A percentile compares a stretch with the other conserved stretches of the same genome.
phyloP scores from a whole-genome alignment of 2,329 filamentous ascomycete genomes.

The Colletotrichum sp. region DNA sequence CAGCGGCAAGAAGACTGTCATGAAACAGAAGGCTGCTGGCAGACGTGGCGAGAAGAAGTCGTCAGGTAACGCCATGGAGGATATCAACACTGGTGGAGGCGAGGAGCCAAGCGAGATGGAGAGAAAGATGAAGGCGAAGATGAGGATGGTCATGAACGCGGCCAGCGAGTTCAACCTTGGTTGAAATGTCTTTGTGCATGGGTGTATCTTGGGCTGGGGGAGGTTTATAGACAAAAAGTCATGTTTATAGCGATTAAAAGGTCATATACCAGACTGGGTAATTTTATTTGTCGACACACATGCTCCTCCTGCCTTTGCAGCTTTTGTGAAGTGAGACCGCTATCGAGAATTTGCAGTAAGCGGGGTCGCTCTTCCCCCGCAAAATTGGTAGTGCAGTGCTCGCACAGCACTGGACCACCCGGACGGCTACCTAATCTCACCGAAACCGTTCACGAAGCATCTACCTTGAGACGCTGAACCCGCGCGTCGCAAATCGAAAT shows the following conservation, averaged over 20 bases:
- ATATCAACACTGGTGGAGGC: constrained; percentile 24
- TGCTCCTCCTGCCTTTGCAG: background rate
- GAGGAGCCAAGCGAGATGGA: constrained; percentile 55
- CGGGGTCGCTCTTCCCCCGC: background rate
- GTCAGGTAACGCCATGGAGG: constrained; percentile 30
- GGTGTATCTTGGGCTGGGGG: background rate
- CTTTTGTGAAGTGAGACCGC: background rate
- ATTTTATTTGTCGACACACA: background rate
- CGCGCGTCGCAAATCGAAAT: background rate
- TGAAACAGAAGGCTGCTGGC: constrained; percentile 31
- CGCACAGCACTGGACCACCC: background rate
- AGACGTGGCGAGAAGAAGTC: constrained; percentile 20
- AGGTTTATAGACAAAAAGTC: constrained; percentile 15
- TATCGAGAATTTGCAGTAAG: background rate
- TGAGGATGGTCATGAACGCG: constrained; percentile 59
- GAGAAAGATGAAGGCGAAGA: constrained; percentile 69
- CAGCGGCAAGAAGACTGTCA: constrained; percentile 46
- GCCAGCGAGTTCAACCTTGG: constrained; percentile 74
- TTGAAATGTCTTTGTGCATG: constrained; percentile 32
- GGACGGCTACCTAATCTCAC: background rate
- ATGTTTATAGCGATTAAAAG: constrained; percentile 11
- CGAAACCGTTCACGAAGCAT: background rate
- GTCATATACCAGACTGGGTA: constrained; percentile 11
- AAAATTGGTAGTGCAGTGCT: background rate
- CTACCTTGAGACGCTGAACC: background rate